phyloP scores from a whole-genome alignment of 2,329 filamentous ascomycete species.

The Alternaria dauci region DNA sequence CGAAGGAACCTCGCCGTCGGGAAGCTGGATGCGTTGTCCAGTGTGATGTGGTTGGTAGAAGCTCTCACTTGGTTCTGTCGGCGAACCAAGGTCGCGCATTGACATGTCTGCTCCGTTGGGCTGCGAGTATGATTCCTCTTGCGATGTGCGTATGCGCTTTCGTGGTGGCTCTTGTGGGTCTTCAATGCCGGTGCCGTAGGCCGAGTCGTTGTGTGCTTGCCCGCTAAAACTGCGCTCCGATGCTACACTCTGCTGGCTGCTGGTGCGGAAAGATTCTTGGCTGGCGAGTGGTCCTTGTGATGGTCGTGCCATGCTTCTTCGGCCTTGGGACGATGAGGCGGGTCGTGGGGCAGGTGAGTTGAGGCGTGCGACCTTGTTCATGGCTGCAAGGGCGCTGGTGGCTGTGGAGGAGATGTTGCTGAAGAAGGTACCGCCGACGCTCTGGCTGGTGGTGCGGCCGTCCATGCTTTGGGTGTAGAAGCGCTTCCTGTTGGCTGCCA shows the following conservation, averaged over 20 bases:
- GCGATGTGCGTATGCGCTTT: conserved; percentile 71
- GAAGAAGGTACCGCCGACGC: conserved; percentile 86
- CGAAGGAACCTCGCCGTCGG: conserved; percentile 62
- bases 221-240: conserved; percentile 77
- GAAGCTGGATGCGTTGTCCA: conserved; percentile 57
- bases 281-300: conserved; percentile 70
- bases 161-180: conserved; percentile 78
- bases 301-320: conserved; percentile 74
- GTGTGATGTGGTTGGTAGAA: conserved; percentile 60
- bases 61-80: conserved; percentile 81
- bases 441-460: conserved; percentile 68
- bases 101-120: conserved; percentile 62
- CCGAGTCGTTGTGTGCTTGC: conserved; percentile 65
- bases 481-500: conserved; percentile 89
- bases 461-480: conserved; percentile 83
- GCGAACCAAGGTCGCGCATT: conserved; percentile 69
- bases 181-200: conserved; percentile 66
- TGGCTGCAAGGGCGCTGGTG: conserved; percentile 90
- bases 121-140: conserved; percentile 52
- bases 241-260: conserved; percentile 81
- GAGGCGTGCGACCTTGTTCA: conserved; percentile 89
- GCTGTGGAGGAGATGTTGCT: conserved; percentile 95
- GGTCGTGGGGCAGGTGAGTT: conserved; percentile 79
- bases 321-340: conserved; percentile 68
- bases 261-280: conserved; percentile 72